Percentiles rank a stretch among this genome's conserved stretches.
Evolutionary conservation across 345 rosid genomes (phyloP).

Genomic region (Acer campestre): DNA sequence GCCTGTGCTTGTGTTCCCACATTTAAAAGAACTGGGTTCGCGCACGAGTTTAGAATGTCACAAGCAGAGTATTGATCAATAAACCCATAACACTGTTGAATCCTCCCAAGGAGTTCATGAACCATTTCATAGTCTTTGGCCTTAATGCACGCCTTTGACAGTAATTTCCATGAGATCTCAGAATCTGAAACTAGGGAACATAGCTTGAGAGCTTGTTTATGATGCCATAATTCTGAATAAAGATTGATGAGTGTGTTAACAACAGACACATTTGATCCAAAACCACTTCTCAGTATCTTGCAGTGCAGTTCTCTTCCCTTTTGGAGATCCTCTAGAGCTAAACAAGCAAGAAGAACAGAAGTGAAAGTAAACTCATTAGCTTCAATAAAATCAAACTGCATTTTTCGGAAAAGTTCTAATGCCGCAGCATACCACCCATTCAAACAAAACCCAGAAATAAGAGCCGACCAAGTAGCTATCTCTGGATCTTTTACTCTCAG

Average conservation of each 20-base stretch:
- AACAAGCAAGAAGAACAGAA: conserved; percentile 28
- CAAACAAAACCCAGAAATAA: conserved; percentile 25
- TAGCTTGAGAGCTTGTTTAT: conserved; percentile 27
- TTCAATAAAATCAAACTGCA: conserved; percentile 30
- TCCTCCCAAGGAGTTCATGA: conserved; percentile 27
- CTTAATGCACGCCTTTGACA: conserved; percentile 30
- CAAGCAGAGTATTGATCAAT: conserved; percentile 20
- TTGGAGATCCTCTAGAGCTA: conserved; percentile 27
- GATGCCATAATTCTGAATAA: conserved; percentile 24
- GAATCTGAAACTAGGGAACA: conserved; percentile 24
- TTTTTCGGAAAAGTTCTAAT: conserved; percentile 24
- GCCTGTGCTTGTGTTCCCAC: conserved; percentile 33
- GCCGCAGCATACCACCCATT: conserved; percentile 25
- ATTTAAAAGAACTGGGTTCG: conserved; percentile 20
- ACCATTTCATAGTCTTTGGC: conserved; percentile 27
- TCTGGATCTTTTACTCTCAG: conserved; percentile 16
- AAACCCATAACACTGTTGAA: conserved; percentile 23
- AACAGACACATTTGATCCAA: conserved; percentile 26
- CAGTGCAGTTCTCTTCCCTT: conserved; percentile 37
- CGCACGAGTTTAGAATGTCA: conserved; percentile 23
- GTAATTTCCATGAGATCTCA: conserved; percentile 25
- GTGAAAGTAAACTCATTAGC: conserved; percentile 36
- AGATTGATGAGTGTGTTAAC: conserved; percentile 30
- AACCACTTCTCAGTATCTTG: conserved; percentile 33
- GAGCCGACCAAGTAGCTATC: conserved; percentile 25